phyloP scores from a whole-genome alignment of 495 filamentous ascomycete genomes.

The Xylaria bambusicola region DNA sequence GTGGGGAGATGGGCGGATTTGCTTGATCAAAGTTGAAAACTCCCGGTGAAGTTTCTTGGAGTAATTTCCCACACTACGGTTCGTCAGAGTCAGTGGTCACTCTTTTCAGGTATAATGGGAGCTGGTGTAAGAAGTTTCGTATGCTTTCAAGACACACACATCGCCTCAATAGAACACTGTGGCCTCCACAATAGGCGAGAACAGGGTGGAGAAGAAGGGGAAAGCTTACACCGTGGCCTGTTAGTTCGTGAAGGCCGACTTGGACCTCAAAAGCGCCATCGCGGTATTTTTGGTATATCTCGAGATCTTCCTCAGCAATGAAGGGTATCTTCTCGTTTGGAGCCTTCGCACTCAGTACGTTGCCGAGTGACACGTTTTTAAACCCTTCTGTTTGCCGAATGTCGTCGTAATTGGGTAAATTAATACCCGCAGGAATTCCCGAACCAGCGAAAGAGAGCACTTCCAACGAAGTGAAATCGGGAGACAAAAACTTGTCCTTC shows the following conservation, averaged over 20 bases:
- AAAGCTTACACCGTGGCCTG: slow-evolving; percentile 93
- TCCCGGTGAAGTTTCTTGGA: slow-evolving; percentile 83
- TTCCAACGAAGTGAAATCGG: slow-evolving; percentile 89
- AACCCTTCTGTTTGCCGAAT: slow-evolving; percentile 93
- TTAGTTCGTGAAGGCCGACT: slow-evolving; percentile 92
- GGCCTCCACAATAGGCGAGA: too few relatives aligned
- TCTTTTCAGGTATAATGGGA: too few relatives aligned
- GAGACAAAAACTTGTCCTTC: slow-evolving; percentile 90
- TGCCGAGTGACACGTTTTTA: slow-evolving; percentile 94
- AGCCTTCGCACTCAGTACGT: slow-evolving; percentile 85
- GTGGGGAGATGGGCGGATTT: slow-evolving; percentile 77
- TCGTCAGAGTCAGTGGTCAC: too few relatives aligned
- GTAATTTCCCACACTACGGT: slow-evolving; percentile 93
- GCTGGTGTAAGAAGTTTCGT: too few relatives aligned
- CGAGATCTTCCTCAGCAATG: slow-evolving; percentile 70
- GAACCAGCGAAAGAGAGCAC: slow-evolving; percentile 67
- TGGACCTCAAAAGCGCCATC: slow-evolving; percentile 92
- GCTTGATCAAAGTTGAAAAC: slow-evolving; percentile 82
- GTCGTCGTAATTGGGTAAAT: slow-evolving; percentile 89
- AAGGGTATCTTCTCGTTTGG: slow-evolving; percentile 91
- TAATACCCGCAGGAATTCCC: slow-evolving; percentile 79
- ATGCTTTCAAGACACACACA: too few relatives aligned
- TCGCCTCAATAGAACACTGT: too few relatives aligned
- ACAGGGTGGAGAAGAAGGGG: too few relatives aligned
- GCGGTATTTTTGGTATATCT: slow-evolving; percentile 75